Percentiles rank a stretch among this genome's conserved stretches.
phyloP scores from a whole-genome alignment of 179 eudicot genomes.

The Amaranthus tricolor region DNA sequence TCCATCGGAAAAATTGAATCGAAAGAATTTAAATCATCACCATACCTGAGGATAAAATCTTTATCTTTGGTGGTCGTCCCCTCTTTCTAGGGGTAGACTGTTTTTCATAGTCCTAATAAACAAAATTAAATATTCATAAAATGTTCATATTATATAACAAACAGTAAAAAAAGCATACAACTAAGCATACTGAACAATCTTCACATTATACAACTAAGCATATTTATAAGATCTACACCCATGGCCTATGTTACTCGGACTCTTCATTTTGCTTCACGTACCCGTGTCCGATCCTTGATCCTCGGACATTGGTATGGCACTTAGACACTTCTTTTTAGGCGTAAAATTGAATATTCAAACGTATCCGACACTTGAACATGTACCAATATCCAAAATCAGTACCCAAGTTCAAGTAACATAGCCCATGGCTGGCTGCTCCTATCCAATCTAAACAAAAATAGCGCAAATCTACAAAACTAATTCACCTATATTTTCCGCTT shows the following conservation, averaged over 20 bases:
- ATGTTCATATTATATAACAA: background rate
- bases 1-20: background rate
- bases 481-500: background rate
- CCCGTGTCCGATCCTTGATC: background rate
- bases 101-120: constrained; percentile 28
- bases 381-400: background rate
- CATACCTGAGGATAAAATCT: constrained; percentile 29
- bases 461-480: background rate
- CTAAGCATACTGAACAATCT: background rate
- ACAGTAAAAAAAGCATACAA: background rate
- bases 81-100: constrained; percentile 29
- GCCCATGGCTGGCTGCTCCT: background rate
- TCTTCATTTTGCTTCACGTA: background rate
- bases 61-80: constrained; percentile 48
- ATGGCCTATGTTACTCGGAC: background rate
- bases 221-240: too few relatives aligned
- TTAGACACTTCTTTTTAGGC: too few relatives aligned
- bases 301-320: background rate
- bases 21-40: background rate
- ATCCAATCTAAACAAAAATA: background rate
- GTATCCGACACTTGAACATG: too few relatives aligned
- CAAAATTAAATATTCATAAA: background rate
- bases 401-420: background rate
- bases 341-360: too few relatives aligned
- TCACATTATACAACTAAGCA: too few relatives aligned